These are phyloP conservation scores for Bipolaris bicolor DNA, from an alignment of 2,329 filamentous ascomycete genomes.

Conservation along the genomic window DNA sequence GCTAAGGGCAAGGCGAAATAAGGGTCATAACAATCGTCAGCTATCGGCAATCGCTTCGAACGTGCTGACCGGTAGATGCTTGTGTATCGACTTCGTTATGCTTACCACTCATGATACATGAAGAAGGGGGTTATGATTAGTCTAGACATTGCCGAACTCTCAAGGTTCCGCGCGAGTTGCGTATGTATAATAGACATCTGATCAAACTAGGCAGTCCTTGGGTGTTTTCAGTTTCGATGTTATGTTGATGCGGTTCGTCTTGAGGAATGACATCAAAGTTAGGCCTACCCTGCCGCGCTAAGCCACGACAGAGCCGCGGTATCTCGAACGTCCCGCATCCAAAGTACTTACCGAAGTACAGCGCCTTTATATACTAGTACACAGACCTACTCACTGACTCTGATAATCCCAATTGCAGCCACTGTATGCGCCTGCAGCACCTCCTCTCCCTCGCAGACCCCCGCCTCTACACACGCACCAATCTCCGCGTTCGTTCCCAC, in stretches of 20 bases:
- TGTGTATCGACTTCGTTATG: not conserved
- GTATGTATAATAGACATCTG: slow-evolving; percentile 46
- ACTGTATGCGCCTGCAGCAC: slow-evolving; percentile 13
- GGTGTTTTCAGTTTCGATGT: not conserved
- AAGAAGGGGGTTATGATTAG: slow-evolving; percentile 33
- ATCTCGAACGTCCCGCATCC: slow-evolving; percentile 6
- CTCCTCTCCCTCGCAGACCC: slow-evolving; percentile 10
- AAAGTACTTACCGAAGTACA: not conserved
- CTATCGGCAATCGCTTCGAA: slow-evolving; percentile 18
- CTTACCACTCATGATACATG: slow-evolving; percentile 7
- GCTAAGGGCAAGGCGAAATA: slow-evolving; percentile 46
- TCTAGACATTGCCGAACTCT: slow-evolving; percentile 40
- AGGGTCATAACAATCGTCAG: slow-evolving; percentile 1
- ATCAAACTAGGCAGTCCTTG: not conserved
- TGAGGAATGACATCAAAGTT: not conserved
- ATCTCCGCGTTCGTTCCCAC: slow-evolving; percentile 26
- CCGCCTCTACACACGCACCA: slow-evolving; percentile 16
- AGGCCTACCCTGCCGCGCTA: slow-evolving; percentile 3
- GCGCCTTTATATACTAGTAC: not conserved
- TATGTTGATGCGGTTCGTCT: not conserved
- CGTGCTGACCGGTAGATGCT: not conserved
- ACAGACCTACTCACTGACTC: not conserved
- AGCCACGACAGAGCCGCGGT: slow-evolving; percentile 11
- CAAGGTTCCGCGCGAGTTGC: slow-evolving; percentile 40
- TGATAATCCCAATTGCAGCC: not conserved